Base-by-base conservation (phyloP, 2,329 filamentous ascomycete genomes). In the Diatrype stigma region DNA sequence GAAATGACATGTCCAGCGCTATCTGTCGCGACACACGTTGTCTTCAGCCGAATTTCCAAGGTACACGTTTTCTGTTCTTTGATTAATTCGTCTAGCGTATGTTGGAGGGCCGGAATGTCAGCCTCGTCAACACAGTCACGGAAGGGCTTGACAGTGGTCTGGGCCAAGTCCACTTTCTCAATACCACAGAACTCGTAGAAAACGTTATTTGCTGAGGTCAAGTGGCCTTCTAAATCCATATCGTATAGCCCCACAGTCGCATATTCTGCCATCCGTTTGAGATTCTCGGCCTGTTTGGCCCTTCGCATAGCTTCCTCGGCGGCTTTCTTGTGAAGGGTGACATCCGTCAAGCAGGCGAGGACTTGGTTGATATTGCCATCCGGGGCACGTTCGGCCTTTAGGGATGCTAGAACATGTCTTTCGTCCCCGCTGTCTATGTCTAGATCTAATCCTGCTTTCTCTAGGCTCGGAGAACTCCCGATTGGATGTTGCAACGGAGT, bases 201-300 rank as follows among this genome's bases (percentile, higher is more conserved):
- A 12, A 77, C 69, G 17, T 77, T 76, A 58, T 81, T 81, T 6
- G 76, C 77, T 22, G 74, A 73, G 3, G 79, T 62, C 7, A 80
- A 62, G 2, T 72, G 71, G 12, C 77, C 77, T 22, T 76, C 70
- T n/a, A 74, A 66, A 51, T 75, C 72, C 66, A 79, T 76, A 46
- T 79, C 76, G 56, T 78, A 80, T 73, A 80, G 76, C 48, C 77
- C 77, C 11, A 80, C 77, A 0, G 77, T 79, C 4, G 77, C 77
- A 47, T 76, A 73, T 58, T 80, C 76, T 7, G 77, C 76, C 67
- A 80, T 78, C 42, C 77, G 73, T 58, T 78, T 78, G 26, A 80
- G 65, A 52, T 80, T 79, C 55, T 77, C 74, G 7, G 76, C 74
- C 51, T 80, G 73, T 55, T 78, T 76, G 2, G 76, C 76, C 44